Evolutionary conservation across 176 grass and related monocot species (phyloP).

Genomic region (Hsuehochloa calcarea): DNA sequence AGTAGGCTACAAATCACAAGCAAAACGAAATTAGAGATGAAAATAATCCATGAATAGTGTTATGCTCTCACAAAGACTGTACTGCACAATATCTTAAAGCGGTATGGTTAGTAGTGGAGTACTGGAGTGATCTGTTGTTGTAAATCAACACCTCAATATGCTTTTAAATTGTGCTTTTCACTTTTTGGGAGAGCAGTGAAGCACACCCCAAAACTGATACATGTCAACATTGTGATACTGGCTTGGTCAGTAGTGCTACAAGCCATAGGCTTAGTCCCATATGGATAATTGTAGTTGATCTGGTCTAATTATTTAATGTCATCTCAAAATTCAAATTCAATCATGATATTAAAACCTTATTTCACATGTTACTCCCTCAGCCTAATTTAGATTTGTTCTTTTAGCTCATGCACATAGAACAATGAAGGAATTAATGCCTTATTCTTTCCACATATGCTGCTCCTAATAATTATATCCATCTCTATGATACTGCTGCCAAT

Average conservation of each 20-base stretch:
- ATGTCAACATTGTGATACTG: slow-evolving; percentile 11
- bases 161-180: not conserved
- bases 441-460: not conserved
- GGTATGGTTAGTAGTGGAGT: not conserved
- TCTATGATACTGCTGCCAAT: not conserved
- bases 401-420: not conserved
- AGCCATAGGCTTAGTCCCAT: not conserved
- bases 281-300: too few relatives aligned
- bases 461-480: not conserved
- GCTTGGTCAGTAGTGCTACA: not conserved
- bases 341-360: not conserved
- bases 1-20: slow-evolving; percentile 61
- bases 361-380: not conserved
- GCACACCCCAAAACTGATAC: not conserved
- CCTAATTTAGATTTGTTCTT: not conserved
- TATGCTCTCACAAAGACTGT: not conserved
- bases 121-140: not conserved
- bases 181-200: not conserved
- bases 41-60: not conserved
- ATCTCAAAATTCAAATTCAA: not conserved
- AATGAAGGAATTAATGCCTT: not conserved
- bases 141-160: not conserved
- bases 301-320: too few relatives aligned
- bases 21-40: slow-evolving; percentile 22
- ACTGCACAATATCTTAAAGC: not conserved